Evolutionary conservation across 2,329 filamentous ascomycete species (phyloP), one percentile per base, ranked within the genome.

Genomic region (Parasarocladium wereldwijsianum): DNA sequence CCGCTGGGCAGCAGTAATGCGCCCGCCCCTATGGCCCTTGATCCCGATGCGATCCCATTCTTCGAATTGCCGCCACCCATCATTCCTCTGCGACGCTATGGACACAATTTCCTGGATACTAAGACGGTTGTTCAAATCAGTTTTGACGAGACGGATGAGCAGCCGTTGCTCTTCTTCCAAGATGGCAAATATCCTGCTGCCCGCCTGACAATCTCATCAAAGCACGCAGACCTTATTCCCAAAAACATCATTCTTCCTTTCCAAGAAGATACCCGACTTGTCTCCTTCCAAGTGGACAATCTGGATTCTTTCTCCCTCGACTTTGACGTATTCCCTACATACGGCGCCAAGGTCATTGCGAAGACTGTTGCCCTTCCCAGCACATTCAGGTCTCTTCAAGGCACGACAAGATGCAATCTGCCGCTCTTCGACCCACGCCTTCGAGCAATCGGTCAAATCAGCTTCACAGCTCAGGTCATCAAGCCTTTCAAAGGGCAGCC

Each of bases 91-190:
- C 73, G 90, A 41, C 72, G 90, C 43, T 98, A 98, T 44, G 90
- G 90, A 11, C 90, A 98, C 58, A 98, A 96, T 53, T 98, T 98
- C 63, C 65, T 98, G 20, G 90, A 98, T 47, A 93, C 84, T 17
- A 98, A 96, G 58, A 93, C 86, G 0, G 92, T 94, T 38, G 76
- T 98, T 9, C 83, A 94, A 44, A 79, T 98, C 39, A 83, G 70
- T 42, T 96, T 98, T 44, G 83, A 87, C 30, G 76, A 78, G 36
- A 62, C 70, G 16, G 74, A 76, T 36, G 71, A 90, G 29, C 68
- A 68, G 33, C 81, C 90, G 0, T 76, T 98, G 30, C 58, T 81
- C n/a, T 98, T 98, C 56, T 94, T 96, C 58, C 87, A 94, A 47
- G 82, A 93, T 43, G 85, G 83, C 47, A 93, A 94, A 50, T 93